Evolutionary conservation across 73 alveolate species (phyloP).

Genomic region (Tetrahymena malaccensis): DNA sequence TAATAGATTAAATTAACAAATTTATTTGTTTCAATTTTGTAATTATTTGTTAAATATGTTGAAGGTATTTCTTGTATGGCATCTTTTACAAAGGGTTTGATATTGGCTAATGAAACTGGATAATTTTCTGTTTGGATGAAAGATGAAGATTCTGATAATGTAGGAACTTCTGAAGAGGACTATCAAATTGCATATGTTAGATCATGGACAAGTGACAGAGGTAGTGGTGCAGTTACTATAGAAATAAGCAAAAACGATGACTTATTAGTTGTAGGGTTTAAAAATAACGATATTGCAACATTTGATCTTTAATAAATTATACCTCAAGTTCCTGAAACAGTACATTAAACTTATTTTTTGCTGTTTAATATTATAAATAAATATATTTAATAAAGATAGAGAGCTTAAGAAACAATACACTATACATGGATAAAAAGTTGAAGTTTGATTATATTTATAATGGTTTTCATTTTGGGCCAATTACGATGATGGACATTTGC

Average conservation of each 20-base stretch:
- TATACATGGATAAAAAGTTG: constrained; percentile 59
- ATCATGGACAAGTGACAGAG: constrained; percentile 35
- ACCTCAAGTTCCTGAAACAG: constrained; percentile 25
- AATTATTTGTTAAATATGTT: too few species aligned
- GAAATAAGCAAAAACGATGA: constrained; percentile 82
- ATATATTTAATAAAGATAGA: constrained; percentile 18
- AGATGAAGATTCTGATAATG: constrained; percentile 58
- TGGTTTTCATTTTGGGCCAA: constrained; percentile 97
- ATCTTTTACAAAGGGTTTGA: constrained; percentile 61
- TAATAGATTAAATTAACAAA: background rate
- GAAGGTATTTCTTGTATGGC: constrained; percentile 23
- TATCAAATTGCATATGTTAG: constrained; percentile 26
- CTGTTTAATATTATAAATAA: background rate
- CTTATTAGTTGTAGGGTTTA: constrained; percentile 73
- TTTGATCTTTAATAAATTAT: constrained; percentile 21
- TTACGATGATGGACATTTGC: constrained; percentile 89
- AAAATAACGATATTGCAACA: constrained; percentile 88
- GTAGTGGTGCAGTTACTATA: constrained; percentile 52
- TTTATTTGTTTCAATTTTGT: too few species aligned
- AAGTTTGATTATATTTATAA: constrained; percentile 89
- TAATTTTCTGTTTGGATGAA: constrained; percentile 72
- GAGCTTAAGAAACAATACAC: constrained; percentile 54
- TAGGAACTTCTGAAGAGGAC: constrained; percentile 62
- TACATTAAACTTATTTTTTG: background rate
- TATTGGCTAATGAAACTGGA: constrained; percentile 72